Base-by-base conservation (phyloP, 345 rosid species). In the Linum trigynum region DNA sequence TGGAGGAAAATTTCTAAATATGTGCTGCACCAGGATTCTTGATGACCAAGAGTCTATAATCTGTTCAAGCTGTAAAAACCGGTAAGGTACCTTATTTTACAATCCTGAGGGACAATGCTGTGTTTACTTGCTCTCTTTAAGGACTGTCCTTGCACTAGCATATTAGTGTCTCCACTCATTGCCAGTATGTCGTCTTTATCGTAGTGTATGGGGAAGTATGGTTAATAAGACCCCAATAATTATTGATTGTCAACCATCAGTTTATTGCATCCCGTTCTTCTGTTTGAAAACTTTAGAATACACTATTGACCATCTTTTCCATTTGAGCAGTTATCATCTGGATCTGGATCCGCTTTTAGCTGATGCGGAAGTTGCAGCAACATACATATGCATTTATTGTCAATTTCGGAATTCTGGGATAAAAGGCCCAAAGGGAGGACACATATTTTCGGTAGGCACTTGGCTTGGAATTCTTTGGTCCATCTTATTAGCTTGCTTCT, bases 301-400 rank as follows among this genome's bases (percentile, higher is more conserved):
- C 10, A 57, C 6, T 17, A n/a, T 3, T 57, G 11, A 57, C 23
- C 32, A 23, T 23, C 32, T 59, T 15, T 62, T 59, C 71, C 32
- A 41, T 59, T 14, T 74, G 71, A 68, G 65, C 86, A 87, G 95
- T 85, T 87, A 83, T 72, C 90, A 85, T 60, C 60, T 72, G 71
- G 80, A 11, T 71, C 62, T 87, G 4, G 78, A 78, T 61, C 59
- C 67, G 16, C 59, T 68, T 64, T 37, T 59, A 69, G 73, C 23
- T 64, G 51, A 71, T 62, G 60, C 11, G 38, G 65, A 72, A 67
- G 61, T 38, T 55, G 39, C 67, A 59, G 74, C 77, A 64, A 58
- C 23, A 1, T 80, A 65, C 72, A 11, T 69, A 58, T 87, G 95
- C 69, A 70, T 75, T 42, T 80, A 77, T 72, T 83, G 95, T 75